A percentile compares a stretch with the other conserved stretches of the same genome.
Conservation (phyloP, 352 stramenopile genomes). For the Elongisporangium prolatum region DNA sequence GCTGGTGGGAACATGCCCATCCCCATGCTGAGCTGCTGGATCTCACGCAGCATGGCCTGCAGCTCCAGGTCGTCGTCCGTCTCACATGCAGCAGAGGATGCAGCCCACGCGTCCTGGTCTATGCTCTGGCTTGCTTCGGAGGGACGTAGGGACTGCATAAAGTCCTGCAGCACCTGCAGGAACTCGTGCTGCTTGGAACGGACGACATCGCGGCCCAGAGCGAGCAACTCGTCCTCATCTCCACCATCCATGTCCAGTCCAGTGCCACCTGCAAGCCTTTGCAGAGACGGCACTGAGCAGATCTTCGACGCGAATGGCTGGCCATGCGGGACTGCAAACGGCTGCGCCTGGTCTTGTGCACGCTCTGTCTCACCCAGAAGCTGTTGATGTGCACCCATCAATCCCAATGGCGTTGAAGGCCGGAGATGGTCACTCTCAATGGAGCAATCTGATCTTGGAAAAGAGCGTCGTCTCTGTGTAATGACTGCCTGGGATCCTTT, state of each 20-base stretch:
- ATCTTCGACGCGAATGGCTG: neutral
- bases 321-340: neutral
- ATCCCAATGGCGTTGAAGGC: neutral
- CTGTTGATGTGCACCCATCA: neutral
- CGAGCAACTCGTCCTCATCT: neutral
- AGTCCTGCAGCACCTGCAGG: conserved; percentile 33
- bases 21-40: conserved; percentile 18
- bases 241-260: neutral
- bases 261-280: neutral
- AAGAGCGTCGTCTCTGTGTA: too few species aligned
- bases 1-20: conserved; percentile 7
- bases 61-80: conserved; percentile 18
- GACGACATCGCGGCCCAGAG: conserved; percentile 5
- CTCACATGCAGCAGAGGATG: neutral
- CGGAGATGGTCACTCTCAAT: neutral
- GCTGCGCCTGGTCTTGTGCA: neutral
- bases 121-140: too few species aligned
- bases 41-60: conserved; percentile 22
- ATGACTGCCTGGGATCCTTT: neutral
- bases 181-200: conserved; percentile 34
- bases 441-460: neutral
- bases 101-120: neutral
- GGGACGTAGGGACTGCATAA: conserved; percentile 47
- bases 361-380: neutral
- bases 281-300: neutral